These are phyloP conservation scores for Simplicillium sp. DNA, from an alignment of 2,329 filamentous ascomycete genomes.

Conservation along the genomic window DNA sequence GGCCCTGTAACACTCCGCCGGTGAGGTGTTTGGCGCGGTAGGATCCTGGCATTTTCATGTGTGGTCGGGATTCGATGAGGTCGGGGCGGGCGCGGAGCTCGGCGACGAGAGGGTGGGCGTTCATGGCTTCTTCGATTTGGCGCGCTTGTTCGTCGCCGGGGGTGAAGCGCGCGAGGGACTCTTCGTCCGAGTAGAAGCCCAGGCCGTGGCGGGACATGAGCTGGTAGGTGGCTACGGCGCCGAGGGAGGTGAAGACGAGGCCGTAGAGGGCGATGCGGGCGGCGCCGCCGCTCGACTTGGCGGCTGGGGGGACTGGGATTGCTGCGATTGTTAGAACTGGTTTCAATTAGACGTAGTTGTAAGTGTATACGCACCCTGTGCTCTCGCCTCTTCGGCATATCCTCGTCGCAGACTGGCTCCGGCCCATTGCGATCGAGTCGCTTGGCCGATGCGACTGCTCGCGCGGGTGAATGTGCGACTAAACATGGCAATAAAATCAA, in stretches of 20 bases:
- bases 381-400: conserved; percentile 11
- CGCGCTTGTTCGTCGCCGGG: conserved; percentile 43
- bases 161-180: conserved; percentile 59
- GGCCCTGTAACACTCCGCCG: conserved; percentile 66
- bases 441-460: conserved; percentile 15
- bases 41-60: conserved; percentile 70
- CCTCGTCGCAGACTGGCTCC: conserved; percentile 10
- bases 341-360: no score
- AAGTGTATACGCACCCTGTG: conserved; percentile 17
- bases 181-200: conserved; percentile 49
- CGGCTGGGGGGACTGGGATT: no score
- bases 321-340: no score
- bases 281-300: conserved; percentile 11
- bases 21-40: conserved; percentile 71
- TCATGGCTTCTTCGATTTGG: conserved; percentile 64
- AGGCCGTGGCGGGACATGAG: conserved; percentile 22
- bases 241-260: conserved; percentile 18
- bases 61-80: conserved; percentile 70
- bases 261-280: conserved; percentile 17
- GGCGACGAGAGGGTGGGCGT: conserved; percentile 63
- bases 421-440: conserved; percentile 1
- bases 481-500: conserved; percentile 9
- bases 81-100: conserved; percentile 56
- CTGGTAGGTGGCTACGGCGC: conserved; percentile 25
- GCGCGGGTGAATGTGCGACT: conserved; percentile 14